phyloP scores from a whole-genome alignment of 345 rosid species.

The Populus pruinosa region DNA sequence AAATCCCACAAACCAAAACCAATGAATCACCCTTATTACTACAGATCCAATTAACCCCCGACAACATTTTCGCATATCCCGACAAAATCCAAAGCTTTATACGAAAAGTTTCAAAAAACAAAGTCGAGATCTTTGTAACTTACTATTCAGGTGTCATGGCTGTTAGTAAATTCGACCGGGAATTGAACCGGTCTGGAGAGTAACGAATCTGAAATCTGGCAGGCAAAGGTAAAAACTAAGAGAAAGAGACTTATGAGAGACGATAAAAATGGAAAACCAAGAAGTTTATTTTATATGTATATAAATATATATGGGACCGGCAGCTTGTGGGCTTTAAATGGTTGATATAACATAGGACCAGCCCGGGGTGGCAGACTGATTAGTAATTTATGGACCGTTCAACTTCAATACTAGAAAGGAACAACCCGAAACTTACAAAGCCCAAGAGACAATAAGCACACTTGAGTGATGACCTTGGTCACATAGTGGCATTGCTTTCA shows the following conservation, averaged over 20 bases:
- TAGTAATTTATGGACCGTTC: neutral
- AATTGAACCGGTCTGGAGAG: conserved; percentile 29
- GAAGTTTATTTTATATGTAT: neutral
- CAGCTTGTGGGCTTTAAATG: neutral
- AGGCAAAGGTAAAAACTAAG: neutral
- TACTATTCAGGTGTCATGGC: conserved; percentile 50
- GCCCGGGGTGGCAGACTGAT: neutral
- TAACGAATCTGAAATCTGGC: conserved; percentile 18
- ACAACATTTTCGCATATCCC: neutral
- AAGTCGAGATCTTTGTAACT: conserved; percentile 7
- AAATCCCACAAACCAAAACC: neutral
- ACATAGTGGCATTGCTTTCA: neutral
- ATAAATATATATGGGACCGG: neutral
- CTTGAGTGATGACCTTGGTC: neutral
- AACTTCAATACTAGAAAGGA: neutral
- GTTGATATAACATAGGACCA: neutral
- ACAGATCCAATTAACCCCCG: neutral
- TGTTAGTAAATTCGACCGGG: conserved; percentile 12
- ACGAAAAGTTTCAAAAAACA: neutral
- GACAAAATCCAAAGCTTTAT: neutral
- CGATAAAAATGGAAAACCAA: neutral
- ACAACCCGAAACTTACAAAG: neutral
- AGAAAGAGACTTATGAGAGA: neutral
- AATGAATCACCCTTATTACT: neutral
- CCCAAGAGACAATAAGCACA: neutral